These are phyloP conservation scores for Omphalotus guepiniiformis DNA, from an alignment of 768 basidiomycete genomes.

Conservation along the genomic window DNA sequence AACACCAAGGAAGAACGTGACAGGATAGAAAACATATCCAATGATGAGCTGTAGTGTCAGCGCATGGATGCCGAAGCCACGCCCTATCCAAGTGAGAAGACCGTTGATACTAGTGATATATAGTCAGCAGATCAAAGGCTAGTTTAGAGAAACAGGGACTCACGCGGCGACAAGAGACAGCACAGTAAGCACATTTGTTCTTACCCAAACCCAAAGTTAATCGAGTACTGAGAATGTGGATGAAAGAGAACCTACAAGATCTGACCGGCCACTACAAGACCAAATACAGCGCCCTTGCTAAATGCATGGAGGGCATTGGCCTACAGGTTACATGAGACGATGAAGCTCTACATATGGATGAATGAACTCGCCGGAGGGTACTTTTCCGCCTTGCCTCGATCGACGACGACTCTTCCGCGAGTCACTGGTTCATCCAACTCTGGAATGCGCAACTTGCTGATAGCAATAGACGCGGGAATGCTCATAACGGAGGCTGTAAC, in stretches of 20 bases:
- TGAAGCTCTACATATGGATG: neutral
- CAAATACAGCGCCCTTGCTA: slow-evolving; percentile 79
- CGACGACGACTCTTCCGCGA: slow-evolving; percentile 73
- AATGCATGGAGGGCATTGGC: slow-evolving; percentile 89
- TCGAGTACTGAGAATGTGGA: neutral
- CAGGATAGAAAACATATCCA: slow-evolving; percentile 85
- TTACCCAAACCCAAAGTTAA: slow-evolving; percentile 22
- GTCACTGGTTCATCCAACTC: slow-evolving; percentile 86
- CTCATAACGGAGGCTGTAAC: slow-evolving; percentile 92
- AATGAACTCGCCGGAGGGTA: slow-evolving; percentile 42
- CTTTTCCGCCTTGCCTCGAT: slow-evolving; percentile 63
- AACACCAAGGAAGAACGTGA: slow-evolving; percentile 79
- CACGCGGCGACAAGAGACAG: slow-evolving; percentile 70
- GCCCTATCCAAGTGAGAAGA: slow-evolving; percentile 84
- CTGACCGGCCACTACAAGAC: slow-evolving; percentile 82
- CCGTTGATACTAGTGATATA: slow-evolving; percentile 58
- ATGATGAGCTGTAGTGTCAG: slow-evolving; percentile 83
- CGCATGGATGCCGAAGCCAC: slow-evolving; percentile 75
- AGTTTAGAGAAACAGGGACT: slow-evolving; percentile 12
- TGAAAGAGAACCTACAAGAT: slow-evolving; percentile 54
- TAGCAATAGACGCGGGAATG: slow-evolving; percentile 91
- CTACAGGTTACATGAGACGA: slow-evolving; percentile 18
- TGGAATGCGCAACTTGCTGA: slow-evolving; percentile 83
- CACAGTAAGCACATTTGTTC: slow-evolving; percentile 82
- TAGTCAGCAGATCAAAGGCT: neutral